Evolutionary conservation across 2,329 filamentous ascomycete species (phyloP).

Genomic region (Pseudogymnoascus sp.): DNA sequence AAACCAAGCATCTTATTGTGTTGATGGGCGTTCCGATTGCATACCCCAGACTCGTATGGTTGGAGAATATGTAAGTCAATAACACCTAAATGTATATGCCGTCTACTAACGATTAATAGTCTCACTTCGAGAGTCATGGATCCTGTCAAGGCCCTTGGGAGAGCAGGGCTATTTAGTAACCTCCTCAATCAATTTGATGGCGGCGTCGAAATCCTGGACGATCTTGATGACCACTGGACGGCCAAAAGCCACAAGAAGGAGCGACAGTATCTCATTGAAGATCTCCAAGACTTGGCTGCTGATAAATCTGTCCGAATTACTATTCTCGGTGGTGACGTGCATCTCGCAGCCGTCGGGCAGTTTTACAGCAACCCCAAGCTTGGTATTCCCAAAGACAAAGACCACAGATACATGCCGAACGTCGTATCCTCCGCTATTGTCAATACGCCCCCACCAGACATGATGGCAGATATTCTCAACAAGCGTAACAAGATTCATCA

Average conservation of each 20-base stretch:
- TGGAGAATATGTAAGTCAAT: constrained; percentile 57
- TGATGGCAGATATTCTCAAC: constrained; percentile 87
- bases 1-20: constrained; percentile 84
- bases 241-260: constrained; percentile 91
- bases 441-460: constrained; percentile 79
- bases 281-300: constrained; percentile 85
- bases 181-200: constrained; percentile 87
- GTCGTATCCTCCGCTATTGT: constrained; percentile 90
- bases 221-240: constrained; percentile 95
- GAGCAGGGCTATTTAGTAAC: constrained; percentile 69
- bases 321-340: constrained; percentile 88
- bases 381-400: constrained; percentile 71
- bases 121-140: constrained; percentile 81
- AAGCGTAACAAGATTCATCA: constrained; percentile 79
- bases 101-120: constrained; percentile 37
- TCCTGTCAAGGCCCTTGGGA: constrained; percentile 80
- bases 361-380: constrained; percentile 90
- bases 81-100: background rate
- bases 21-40: constrained; percentile 77
- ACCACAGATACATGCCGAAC: constrained; percentile 96
- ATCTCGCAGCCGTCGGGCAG: constrained; percentile 84
- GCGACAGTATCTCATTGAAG: constrained; percentile 76
- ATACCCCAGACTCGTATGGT: constrained; percentile 68
- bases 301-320: constrained; percentile 89
- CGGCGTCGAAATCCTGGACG: constrained; percentile 83